phyloP scores from a whole-genome alignment of 768 basidiomycete genomes.

The Cystoderma amianthinum region DNA sequence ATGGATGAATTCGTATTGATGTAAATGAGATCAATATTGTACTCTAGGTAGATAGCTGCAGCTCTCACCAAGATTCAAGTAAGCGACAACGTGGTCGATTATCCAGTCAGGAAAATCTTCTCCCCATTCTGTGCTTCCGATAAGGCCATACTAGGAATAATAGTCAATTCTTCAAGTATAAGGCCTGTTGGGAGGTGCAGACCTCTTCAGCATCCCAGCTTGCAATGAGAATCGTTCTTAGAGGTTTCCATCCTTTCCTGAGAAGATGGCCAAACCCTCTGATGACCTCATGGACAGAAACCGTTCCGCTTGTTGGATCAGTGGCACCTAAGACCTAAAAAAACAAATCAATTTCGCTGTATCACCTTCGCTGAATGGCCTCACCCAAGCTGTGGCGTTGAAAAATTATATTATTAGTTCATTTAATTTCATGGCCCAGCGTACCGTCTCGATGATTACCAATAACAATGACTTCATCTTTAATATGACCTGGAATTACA shows the following conservation, averaged over 20 bases:
- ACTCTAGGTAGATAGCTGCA: too few relatives aligned
- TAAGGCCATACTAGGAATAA: slow-evolving; percentile 43
- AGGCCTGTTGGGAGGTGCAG: slow-evolving; percentile 20
- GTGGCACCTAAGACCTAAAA: slow-evolving; percentile 79
- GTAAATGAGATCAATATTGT: too few relatives aligned
- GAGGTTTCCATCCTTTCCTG: slow-evolving; percentile 74
- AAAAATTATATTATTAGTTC: slow-evolving; percentile 14
- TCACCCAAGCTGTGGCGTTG: too few relatives aligned
- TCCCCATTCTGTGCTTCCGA: slow-evolving; percentile 90
- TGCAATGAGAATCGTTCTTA: slow-evolving; percentile 64
- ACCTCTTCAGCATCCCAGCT: slow-evolving; percentile 76
- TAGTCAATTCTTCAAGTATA: slow-evolving; percentile 3
- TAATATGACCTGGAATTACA: slow-evolving; percentile 75
- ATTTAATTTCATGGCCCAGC: slow-evolving; percentile 8
- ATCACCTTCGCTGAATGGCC: too few relatives aligned
- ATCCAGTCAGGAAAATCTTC: slow-evolving; percentile 89
- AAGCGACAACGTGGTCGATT: slow-evolving; percentile 72
- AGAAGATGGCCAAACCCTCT: slow-evolving; percentile 66
- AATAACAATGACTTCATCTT: slow-evolving; percentile 79
- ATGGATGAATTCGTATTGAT: too few relatives aligned
- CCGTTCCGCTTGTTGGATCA: slow-evolving; percentile 79
- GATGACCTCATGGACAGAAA: slow-evolving; percentile 69
- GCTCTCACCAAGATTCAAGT: slow-evolving; percentile 86
- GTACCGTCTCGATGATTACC: slow-evolving; percentile 87
- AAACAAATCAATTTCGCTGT: too few relatives aligned